These are phyloP conservation scores for Aquanectria penicillioides DNA, from an alignment of 2,329 filamentous ascomycete genomes.

Conservation along the genomic window DNA sequence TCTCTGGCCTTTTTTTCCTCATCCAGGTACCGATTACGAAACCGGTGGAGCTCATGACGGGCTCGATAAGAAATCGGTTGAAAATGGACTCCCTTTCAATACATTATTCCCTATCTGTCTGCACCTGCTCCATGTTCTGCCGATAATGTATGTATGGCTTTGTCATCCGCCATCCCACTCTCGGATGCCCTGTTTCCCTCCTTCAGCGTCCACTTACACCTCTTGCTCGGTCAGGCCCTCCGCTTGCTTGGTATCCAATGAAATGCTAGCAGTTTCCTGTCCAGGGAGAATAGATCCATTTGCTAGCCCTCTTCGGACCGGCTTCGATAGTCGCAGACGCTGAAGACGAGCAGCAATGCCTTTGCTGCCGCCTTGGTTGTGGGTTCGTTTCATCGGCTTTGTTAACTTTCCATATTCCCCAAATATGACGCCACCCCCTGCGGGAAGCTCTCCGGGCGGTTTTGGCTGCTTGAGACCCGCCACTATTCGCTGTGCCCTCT, in stretches of 20 bases:
- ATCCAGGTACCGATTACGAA: conserved; percentile 11
- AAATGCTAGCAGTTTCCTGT: background rate
- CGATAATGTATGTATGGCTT: too few species aligned
- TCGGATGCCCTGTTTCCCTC: conserved; percentile 1
- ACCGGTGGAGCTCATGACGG: conserved; percentile 34
- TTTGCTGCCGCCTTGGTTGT: background rate
- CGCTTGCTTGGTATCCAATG: background rate
- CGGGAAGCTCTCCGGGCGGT: background rate
- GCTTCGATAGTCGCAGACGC: too few species aligned
- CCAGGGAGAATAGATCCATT: background rate
- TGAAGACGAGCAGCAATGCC: background rate
- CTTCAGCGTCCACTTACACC: background rate
- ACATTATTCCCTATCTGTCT: too few species aligned
- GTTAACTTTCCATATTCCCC: background rate
- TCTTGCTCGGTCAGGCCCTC: background rate
- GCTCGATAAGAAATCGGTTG: background rate
- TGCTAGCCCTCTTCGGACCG: background rate
- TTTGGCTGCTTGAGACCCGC: background rate
- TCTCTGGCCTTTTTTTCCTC: background rate
- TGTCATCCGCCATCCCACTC: conserved; percentile 30
- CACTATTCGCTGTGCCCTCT: background rate
- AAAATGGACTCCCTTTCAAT: background rate
- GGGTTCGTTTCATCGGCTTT: too few species aligned
- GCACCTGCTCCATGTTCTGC: conserved; percentile 11
- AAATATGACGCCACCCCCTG: background rate